A percentile compares a stretch with the other conserved stretches of the same genome.
These are phyloP conservation scores for Blastobotrys proliferans DNA, from an alignment of 1,139 yeast genomes.

Conservation along the genomic window DNA sequence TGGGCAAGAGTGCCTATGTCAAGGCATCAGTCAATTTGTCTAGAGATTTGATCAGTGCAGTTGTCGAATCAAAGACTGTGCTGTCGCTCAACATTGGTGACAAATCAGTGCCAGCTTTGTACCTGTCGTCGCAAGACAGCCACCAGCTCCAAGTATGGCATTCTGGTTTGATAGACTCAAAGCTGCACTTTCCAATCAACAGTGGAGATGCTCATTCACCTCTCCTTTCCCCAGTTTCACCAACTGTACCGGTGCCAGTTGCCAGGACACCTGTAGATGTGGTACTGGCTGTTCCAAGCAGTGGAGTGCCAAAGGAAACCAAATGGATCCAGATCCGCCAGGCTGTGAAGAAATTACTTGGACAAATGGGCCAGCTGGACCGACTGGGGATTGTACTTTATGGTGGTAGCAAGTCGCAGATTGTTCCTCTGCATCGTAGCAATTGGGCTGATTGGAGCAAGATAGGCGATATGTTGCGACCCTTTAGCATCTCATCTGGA, in stretches of 20 bases:
- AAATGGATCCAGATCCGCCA: conserved; percentile 20
- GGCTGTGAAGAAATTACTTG: conserved; percentile 14
- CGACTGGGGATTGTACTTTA: conserved; percentile 23
- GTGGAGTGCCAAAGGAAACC: conserved; percentile 21
- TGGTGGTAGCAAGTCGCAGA: conserved; percentile 18
- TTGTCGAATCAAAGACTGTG: conserved; percentile 15
- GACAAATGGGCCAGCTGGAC: conserved; percentile 22
- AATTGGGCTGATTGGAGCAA: conserved; percentile 19
- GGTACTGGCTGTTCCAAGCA: conserved; percentile 22
- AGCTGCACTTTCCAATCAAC: conserved; percentile 15
- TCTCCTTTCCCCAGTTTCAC: not conserved
- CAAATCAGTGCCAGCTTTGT: conserved; percentile 14
- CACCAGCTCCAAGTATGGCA: conserved; percentile 15
- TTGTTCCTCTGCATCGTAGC: conserved; percentile 11
- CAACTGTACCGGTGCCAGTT: not conserved
- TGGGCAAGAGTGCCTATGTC: conserved; percentile 16
- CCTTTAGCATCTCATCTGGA: conserved; percentile 9
- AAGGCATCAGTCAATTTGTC: conserved; percentile 21
- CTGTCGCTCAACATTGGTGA: conserved; percentile 16
- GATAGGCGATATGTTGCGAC: conserved; percentile 9
- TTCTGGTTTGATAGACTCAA: conserved; percentile 16
- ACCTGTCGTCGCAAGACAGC: conserved; percentile 15
- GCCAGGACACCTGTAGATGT: conserved; percentile 22
- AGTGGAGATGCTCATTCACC: not conserved
- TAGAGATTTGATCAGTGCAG: conserved; percentile 18